A percentile compares a stretch with the other conserved stretches of the same genome.
Conservation (phyloP, 2,329 filamentous ascomycete genomes). For the Lachnellula cervina region DNA sequence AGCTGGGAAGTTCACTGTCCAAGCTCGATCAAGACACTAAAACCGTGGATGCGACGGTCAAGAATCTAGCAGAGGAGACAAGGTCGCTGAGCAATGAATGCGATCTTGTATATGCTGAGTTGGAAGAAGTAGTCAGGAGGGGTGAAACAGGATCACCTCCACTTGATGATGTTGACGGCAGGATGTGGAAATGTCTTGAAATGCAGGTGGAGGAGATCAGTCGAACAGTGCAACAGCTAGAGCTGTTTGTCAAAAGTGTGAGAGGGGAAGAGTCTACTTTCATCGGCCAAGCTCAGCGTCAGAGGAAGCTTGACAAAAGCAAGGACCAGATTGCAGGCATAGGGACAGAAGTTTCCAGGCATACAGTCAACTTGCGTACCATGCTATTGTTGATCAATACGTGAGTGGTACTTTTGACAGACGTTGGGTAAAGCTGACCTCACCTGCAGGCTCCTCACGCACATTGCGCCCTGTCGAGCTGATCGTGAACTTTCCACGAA, state of each 20-base stretch:
- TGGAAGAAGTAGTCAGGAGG: not conserved
- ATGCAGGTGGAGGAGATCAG: not conserved
- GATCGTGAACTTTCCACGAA: not conserved
- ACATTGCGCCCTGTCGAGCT: not conserved
- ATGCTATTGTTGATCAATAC: not conserved
- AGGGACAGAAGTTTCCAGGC: not conserved
- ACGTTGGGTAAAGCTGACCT: not conserved
- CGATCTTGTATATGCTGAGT: not conserved
- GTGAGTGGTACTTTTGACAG: not conserved
- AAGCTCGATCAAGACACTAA: not conserved
- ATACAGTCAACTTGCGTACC: not conserved
- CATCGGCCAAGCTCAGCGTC: not conserved
- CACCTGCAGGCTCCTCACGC: not conserved
- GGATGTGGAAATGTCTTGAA: not conserved
- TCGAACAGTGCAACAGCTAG: not conserved
- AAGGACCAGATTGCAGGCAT: not conserved
- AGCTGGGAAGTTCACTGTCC: not conserved
- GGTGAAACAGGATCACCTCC: not conserved
- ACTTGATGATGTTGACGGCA: not conserved
- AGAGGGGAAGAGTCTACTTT: not conserved
- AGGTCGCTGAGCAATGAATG: not conserved
- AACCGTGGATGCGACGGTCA: not conserved
- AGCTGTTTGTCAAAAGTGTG: not conserved
- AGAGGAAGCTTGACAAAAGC: not conserved
- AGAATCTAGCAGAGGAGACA: not conserved